Conservation (phyloP, 2,329 filamentous ascomycete genomes). For the Penicillium digitatum region DNA sequence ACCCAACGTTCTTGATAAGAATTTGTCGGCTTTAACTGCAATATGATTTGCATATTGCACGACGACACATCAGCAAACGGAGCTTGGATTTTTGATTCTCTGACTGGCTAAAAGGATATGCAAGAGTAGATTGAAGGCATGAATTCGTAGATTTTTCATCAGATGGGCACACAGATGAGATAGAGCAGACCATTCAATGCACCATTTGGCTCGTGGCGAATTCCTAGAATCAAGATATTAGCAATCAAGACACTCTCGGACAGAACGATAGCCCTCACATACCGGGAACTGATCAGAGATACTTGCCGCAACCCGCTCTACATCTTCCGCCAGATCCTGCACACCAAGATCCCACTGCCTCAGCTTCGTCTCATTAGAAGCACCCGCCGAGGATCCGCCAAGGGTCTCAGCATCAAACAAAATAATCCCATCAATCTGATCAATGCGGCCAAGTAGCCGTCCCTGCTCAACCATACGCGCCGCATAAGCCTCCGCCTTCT, state of each 20-base stretch:
- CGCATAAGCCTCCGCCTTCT: constrained; percentile 84
- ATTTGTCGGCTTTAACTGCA: neutral
- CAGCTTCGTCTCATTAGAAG: constrained; percentile 60
- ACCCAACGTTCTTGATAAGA: neutral
- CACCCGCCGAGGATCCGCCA: constrained; percentile 54
- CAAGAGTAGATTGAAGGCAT: constrained; percentile 9
- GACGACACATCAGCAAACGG: neutral
- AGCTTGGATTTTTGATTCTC: neutral
- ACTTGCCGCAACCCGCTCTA: constrained; percentile 78
- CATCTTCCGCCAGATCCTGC: constrained; percentile 78
- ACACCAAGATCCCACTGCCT: constrained; percentile 88
- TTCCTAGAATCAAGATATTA: constrained; percentile 23
- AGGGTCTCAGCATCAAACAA: constrained; percentile 73
- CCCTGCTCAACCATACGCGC: constrained; percentile 96
- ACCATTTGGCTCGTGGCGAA: constrained; percentile 36
- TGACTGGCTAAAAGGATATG: constrained; percentile 1
- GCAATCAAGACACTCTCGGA: neutral
- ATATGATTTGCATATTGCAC: neutral
- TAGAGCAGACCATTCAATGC: constrained; percentile 21
- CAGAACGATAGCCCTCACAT: constrained; percentile 27
- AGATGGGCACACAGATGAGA: constrained; percentile 1
- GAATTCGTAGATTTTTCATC: constrained; percentile 22
- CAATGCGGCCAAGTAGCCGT: constrained; percentile 79
- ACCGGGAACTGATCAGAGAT: constrained; percentile 78
- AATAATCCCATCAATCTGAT: constrained; percentile 86